phyloP scores from a whole-genome alignment of 345 rosid species.

The Arabis hirsuta region DNA sequence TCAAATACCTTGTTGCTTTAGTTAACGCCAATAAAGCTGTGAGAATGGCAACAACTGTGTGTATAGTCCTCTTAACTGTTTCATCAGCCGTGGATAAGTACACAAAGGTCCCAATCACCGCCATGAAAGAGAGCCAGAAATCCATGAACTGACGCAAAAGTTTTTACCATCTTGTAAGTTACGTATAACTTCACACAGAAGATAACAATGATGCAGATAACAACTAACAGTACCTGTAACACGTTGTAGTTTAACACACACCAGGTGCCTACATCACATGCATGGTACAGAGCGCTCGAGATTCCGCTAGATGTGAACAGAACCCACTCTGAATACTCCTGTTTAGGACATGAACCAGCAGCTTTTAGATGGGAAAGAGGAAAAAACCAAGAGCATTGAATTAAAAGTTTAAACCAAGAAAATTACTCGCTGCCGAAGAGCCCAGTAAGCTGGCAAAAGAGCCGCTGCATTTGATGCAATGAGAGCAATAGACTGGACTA shows the following conservation, averaged over 20 bases:
- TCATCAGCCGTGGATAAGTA: slow-evolving; percentile 76
- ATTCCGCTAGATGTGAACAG: slow-evolving; percentile 87
- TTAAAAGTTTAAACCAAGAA: slow-evolving; percentile 21
- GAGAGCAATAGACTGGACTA: slow-evolving; percentile 78
- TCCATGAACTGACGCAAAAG: slow-evolving; percentile 84
- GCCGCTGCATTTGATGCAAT: slow-evolving; percentile 92
- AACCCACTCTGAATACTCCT: slow-evolving; percentile 98
- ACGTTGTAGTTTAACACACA: slow-evolving; percentile 73
- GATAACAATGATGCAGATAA: slow-evolving; percentile 25
- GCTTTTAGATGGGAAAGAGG: slow-evolving; percentile 6
- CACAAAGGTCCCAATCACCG: slow-evolving; percentile 86
- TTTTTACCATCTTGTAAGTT: slow-evolving; percentile 23
- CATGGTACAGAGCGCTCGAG: slow-evolving; percentile 94
- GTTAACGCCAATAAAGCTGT: slow-evolving; percentile 93
- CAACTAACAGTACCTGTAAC: slow-evolving; percentile 67
- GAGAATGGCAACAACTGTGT: slow-evolving; percentile 79
- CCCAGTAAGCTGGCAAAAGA: slow-evolving; percentile 85
- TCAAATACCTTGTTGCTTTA: slow-evolving; percentile 83
- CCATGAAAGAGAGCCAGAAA: slow-evolving; percentile 99
- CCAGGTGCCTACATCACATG: slow-evolving; percentile 97
- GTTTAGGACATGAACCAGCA: slow-evolving; percentile 39
- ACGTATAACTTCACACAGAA: slow-evolving; percentile 38
- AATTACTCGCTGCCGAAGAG: slow-evolving; percentile 81
- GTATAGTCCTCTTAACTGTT: slow-evolving; percentile 76
- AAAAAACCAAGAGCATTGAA: slow-evolving; percentile 13